phyloP scores from a whole-genome alignment of 169 alveolate species.

The Eimeria maxima region DNA sequence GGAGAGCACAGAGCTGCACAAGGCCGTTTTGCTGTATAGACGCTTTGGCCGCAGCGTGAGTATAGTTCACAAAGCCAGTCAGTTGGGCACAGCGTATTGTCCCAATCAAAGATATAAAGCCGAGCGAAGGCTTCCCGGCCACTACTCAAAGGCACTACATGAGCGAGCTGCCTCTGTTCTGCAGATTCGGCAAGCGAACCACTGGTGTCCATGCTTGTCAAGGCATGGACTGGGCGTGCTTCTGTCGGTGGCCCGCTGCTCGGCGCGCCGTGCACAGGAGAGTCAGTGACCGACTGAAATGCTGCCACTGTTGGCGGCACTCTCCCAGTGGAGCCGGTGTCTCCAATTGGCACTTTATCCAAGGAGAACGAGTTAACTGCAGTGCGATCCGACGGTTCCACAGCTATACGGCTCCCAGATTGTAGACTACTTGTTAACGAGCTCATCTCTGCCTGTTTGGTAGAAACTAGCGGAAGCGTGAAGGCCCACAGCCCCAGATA shows the following conservation, averaged over 20 bases:
- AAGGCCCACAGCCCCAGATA: not conserved
- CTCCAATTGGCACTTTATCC: not conserved
- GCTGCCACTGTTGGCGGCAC: conserved; percentile 4
- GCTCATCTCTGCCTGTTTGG: conserved; percentile 14
- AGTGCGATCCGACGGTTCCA: not conserved
- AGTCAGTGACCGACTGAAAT: not conserved
- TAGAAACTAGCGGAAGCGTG: not conserved
- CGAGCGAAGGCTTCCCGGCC: conserved; percentile 49
- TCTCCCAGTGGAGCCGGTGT: not conserved
- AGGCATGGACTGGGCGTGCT: not conserved
- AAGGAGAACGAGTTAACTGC: not conserved
- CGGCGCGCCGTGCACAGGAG: not conserved
- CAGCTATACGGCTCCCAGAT: conserved; percentile 13
- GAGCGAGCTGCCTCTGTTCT: not conserved
- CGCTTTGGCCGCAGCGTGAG: conserved; percentile 63
- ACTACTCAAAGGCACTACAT: conserved; percentile 16
- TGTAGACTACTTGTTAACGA: not conserved
- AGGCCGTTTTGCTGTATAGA: conserved; percentile 65
- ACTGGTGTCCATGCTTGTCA: conserved; percentile 43
- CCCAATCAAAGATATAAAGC: conserved; percentile 79
- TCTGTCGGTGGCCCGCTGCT: conserved; percentile 24
- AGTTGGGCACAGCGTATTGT: conserved; percentile 80
- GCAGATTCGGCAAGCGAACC: not conserved
- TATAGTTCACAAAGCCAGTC: conserved; percentile 80
- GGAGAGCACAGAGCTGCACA: conserved; percentile 77